Percentiles rank a stretch among this genome's conserved stretches.
phyloP scores from a whole-genome alignment of 2,329 filamentous ascomycete species.

The Endothia cerciana region DNA sequence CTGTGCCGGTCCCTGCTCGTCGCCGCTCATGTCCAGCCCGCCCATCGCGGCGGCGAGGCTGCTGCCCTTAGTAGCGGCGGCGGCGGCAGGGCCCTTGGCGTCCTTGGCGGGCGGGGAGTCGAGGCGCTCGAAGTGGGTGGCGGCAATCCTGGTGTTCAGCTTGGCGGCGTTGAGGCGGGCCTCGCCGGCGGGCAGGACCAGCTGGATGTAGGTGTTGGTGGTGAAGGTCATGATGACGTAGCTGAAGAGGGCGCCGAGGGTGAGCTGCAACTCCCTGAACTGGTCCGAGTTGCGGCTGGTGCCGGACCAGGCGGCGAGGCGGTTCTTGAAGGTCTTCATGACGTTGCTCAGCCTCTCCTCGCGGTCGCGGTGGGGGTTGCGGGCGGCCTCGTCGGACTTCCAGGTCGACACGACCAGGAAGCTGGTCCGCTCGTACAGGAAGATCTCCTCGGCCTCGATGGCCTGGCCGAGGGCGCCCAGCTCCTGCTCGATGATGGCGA shows the following conservation, averaged over 20 bases:
- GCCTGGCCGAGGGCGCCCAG: constrained; percentile 80
- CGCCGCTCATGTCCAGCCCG: constrained; percentile 25
- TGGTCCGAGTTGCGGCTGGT: constrained; percentile 82
- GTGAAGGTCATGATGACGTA: constrained; percentile 96
- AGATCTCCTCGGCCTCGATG: constrained; percentile 89
- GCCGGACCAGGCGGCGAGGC: constrained; percentile 73
- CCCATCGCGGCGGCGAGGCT: constrained; percentile 16
- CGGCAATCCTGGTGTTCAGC: constrained; percentile 85
- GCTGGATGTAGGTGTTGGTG: constrained; percentile 95
- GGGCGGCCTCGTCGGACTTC: constrained; percentile 71
- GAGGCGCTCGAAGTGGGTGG: constrained; percentile 76
- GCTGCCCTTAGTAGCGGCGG: not conserved
- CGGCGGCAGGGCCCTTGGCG: constrained; percentile 19
- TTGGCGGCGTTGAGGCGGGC: constrained; percentile 88
- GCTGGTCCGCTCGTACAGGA: constrained; percentile 93
- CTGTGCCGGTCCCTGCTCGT: constrained; percentile 22
- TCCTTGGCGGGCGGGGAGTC: constrained; percentile 53
- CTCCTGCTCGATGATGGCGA: constrained; percentile 84
- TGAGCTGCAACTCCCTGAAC: constrained; percentile 80
- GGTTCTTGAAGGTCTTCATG: constrained; percentile 97
- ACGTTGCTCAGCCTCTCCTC: constrained; percentile 96
- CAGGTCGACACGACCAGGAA: constrained; percentile 96
- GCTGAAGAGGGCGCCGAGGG: constrained; percentile 77
- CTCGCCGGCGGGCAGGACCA: constrained; percentile 88
- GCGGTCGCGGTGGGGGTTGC: constrained; percentile 89